Evolutionary conservation across 228 moss, liverwort and hornwort genomes (phyloP), one percentile per base, ranked within the genome.

Genomic region (Sphagnum fallax): DNA sequence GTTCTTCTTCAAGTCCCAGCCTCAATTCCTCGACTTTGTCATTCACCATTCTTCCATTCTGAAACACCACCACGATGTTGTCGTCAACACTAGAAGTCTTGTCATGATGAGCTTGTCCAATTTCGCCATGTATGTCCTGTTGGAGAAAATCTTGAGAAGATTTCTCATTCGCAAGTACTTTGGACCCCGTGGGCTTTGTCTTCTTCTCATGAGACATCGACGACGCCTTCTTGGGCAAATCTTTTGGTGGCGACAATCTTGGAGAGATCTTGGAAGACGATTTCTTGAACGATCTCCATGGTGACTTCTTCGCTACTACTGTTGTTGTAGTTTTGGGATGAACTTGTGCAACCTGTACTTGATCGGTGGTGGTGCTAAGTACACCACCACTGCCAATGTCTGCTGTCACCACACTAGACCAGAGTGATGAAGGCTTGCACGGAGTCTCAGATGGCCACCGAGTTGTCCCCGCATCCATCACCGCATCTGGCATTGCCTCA

Each of bases 21-120:
- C 32, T 32, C 32, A 32, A 32, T 58, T 58, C 58, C 58, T 48
- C 75, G 72, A 71, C 60, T n/a, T 74, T 77, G 53, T 70, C 71
- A 10, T 76, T 78, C 67, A 81, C 74, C 15, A 16, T 61, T 52
- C 75, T 76, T 48, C 70, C 81, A 13, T 14, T 65, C 64, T 14
- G 53, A 55, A 50, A 69, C 81, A 0, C 63, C 65, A 5, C 64
- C 49, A 4, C 75, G 55, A 67, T 81, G 81, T 78, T 85, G 81
- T 67, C 81, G 48, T 51, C 81, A 85, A 62, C 81, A 85, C 67
- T 85, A 81, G n/a, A 85, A 76, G 2, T 81, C 85, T 62, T 76
- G 70, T 76, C 10, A 81, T 78, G 0, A 76, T 81, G 11, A 74
- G 65, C 5, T 67, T 53, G 48, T 67, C 74, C 0, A 79, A 85